Evolutionary conservation across 2,329 filamentous ascomycete genomes (phyloP).

Genomic region (Pyricularia pennisetigena): DNA sequence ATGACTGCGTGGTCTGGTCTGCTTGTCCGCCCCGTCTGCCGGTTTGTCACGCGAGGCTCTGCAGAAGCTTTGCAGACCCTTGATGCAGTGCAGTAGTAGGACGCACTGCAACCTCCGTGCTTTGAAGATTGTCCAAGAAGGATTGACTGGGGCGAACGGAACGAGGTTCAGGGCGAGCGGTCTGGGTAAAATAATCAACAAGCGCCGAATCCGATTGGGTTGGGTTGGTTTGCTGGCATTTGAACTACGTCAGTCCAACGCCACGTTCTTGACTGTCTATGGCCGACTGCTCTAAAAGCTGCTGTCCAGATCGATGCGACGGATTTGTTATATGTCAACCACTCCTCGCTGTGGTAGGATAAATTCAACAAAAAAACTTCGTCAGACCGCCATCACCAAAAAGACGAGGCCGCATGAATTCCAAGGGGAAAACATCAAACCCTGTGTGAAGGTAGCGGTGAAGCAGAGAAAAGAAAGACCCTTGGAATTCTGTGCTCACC

Average conservation of each 20-base stretch:
- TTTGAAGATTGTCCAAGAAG: not conserved
- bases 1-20: not conserved
- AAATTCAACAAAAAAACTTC: not conserved
- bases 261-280: not conserved
- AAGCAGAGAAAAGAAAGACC: not conserved
- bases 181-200: constrained; percentile 1
- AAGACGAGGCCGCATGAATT: not conserved
- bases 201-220: not conserved
- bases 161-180: not conserved
- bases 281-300: not conserved
- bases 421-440: not conserved
- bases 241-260: not conserved
- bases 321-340: not conserved
- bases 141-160: not conserved
- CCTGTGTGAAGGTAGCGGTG: not conserved
- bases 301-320: not conserved
- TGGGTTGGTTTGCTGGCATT: not conserved
- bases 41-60: not conserved
- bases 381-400: not conserved
- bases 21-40: not conserved
- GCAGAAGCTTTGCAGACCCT: not conserved
- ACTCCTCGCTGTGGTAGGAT: not conserved
- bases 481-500: not conserved
- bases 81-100: not conserved
- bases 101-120: not conserved